These are phyloP conservation scores for Penicillium bialowiezense DNA, from an alignment of 495 filamentous ascomycete genomes.

Conservation along the genomic window DNA sequence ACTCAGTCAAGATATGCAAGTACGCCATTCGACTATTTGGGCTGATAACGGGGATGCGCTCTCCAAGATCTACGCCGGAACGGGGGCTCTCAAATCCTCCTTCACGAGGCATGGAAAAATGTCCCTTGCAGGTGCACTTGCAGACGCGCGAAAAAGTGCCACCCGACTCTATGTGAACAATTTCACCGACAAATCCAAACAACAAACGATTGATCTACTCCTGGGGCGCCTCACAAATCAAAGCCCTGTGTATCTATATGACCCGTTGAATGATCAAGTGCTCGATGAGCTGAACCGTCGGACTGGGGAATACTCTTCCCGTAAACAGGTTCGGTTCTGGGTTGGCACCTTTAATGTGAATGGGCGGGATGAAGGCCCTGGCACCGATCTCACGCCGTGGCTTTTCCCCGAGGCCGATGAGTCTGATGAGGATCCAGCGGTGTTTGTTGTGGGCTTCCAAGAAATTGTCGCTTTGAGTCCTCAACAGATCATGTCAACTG, in stretches of 20 bases:
- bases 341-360: constrained; percentile 95
- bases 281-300: constrained; percentile 67
- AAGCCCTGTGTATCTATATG: constrained; percentile 77
- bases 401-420: constrained; percentile 59
- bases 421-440: constrained; percentile 36
- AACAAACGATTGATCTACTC: constrained; percentile 91
- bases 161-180: constrained; percentile 95
- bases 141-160: constrained; percentile 91
- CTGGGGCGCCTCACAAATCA: constrained; percentile 83
- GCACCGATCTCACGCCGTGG: constrained; percentile 82
- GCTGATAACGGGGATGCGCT: constrained; percentile 97
- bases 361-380: constrained; percentile 70
- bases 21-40: constrained; percentile 88
- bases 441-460: constrained; percentile 90
- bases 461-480: constrained; percentile 96
- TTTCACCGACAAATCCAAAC: constrained; percentile 87
- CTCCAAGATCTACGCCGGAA: constrained; percentile 94
- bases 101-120: constrained; percentile 97
- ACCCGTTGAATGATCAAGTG: constrained; percentile 91
- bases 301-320: constrained; percentile 51
- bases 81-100: constrained; percentile 90
- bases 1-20: constrained; percentile 77
- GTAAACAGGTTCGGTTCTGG: constrained; percentile 59
- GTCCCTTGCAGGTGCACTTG: constrained; percentile 90
- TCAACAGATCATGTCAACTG: constrained; percentile 98